These are phyloP conservation scores for Wickerhamomyces sydowiorum DNA, from an alignment of 805 yeast genomes.

Conservation along the genomic window DNA sequence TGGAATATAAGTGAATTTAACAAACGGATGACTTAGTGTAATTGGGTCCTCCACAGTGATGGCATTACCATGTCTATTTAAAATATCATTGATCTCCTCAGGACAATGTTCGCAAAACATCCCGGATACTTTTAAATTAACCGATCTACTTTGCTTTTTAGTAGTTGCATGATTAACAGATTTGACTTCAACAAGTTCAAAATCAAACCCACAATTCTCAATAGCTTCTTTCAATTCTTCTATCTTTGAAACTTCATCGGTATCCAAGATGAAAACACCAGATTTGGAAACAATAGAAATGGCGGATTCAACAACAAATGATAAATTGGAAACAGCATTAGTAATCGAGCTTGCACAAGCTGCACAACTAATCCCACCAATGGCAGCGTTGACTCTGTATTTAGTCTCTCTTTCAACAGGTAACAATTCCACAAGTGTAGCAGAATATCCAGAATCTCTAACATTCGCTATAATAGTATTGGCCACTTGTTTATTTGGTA, in stretches of 20 bases:
- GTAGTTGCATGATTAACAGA: conserved; percentile 42
- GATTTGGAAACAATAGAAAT: conserved; percentile 56
- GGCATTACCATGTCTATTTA: conserved; percentile 50
- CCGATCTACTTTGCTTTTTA: conserved; percentile 45
- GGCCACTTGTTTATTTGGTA: conserved; percentile 47
- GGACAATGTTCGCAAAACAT: conserved; percentile 76
- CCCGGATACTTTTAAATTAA: conserved; percentile 52
- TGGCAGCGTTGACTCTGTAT: conserved; percentile 50
- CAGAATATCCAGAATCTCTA: conserved; percentile 40
- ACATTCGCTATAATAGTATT: conserved; percentile 43
- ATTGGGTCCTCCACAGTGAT: conserved; percentile 51
- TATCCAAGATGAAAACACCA: conserved; percentile 54
- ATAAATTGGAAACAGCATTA: conserved; percentile 38
- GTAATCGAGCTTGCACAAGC: conserved; percentile 59
- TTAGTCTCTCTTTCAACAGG: conserved; percentile 48
- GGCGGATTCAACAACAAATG: conserved; percentile 47
- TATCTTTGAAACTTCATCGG: conserved; percentile 29
- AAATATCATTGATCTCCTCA: conserved; percentile 40
- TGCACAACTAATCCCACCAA: conserved; percentile 74
- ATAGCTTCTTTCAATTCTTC: conserved; percentile 41
- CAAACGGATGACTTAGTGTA: conserved; percentile 48
- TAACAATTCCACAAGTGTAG: conserved; percentile 49
- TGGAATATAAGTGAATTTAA: conserved; percentile 64
- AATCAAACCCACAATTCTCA: conserved; percentile 66
- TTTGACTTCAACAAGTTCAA: conserved; percentile 37